Evolutionary conservation across 2,329 filamentous ascomycete species (phyloP).

Genomic region (Cercospora sp.): DNA sequence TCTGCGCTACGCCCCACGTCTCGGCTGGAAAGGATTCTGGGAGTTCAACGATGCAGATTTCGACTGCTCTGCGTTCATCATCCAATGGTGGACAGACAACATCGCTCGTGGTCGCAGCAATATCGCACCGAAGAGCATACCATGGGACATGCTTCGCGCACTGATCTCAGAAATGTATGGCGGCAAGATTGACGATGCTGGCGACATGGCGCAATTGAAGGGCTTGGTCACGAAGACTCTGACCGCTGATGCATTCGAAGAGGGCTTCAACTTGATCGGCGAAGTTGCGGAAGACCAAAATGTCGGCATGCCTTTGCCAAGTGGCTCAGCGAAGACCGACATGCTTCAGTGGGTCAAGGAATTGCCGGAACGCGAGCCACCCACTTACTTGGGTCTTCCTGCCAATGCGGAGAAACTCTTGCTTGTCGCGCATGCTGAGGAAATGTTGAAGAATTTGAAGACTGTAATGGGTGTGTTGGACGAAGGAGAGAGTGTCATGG

Average conservation of each 20-base stretch:
- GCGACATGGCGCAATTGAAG: constrained; percentile 73
- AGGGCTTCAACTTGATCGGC: constrained; percentile 84
- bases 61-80: constrained; percentile 93
- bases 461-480: constrained; percentile 86
- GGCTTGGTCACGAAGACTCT: constrained; percentile 75
- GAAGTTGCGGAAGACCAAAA: constrained; percentile 46
- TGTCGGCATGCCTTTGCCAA: constrained; percentile 68
- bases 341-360: constrained; percentile 90
- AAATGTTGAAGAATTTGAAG: constrained; percentile 79
- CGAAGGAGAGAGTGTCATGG: constrained; percentile 87
- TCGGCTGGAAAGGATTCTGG: constrained; percentile 99
- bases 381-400: constrained; percentile 88
- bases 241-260: constrained; percentile 86
- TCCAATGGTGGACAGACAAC: constrained; percentile 88
- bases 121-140: constrained; percentile 87
- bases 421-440: constrained; percentile 81
- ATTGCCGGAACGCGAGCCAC: constrained; percentile 91
- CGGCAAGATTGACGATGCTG: constrained; percentile 92
- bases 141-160: constrained; percentile 92
- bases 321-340: constrained; percentile 77
- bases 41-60: constrained; percentile 99
- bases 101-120: constrained; percentile 85
- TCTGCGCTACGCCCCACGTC: constrained; percentile 84
- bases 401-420: constrained; percentile 96
- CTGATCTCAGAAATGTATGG: constrained; percentile 94